Percentiles rank a stretch among this genome's conserved stretches.
Evolutionary conservation across 2,329 filamentous ascomycete genomes (phyloP).

Genomic region (Exophiala sideris): DNA sequence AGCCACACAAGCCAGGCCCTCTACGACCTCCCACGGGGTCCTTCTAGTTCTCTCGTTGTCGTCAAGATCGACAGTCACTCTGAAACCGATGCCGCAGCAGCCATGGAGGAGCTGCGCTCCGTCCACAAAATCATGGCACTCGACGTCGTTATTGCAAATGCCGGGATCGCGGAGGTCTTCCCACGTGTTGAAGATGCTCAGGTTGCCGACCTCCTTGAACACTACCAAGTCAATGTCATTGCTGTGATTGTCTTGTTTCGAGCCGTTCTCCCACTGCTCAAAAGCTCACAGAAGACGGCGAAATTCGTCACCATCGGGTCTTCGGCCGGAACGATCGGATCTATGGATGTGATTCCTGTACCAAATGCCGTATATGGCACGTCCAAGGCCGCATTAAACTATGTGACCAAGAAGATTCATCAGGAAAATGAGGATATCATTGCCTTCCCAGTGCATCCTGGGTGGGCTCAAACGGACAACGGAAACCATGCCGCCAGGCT

Average conservation of each 20-base stretch:
- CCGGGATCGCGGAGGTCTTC: conserved; percentile 22
- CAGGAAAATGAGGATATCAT: conserved; percentile 33
- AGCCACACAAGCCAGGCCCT: conserved; percentile 25
- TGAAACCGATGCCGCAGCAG: conserved; percentile 34
- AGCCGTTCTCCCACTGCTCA: conserved; percentile 42
- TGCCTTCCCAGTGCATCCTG: conserved; percentile 15
- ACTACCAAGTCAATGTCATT: conserved; percentile 36
- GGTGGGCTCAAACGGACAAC: conserved; percentile 28
- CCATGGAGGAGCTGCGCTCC: conserved; percentile 32
- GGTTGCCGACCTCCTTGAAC: conserved; percentile 26
- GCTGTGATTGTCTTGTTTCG: conserved; percentile 46
- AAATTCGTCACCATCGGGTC: conserved; percentile 18
- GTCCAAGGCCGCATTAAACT: conserved; percentile 43
- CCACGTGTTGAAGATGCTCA: conserved; percentile 17
- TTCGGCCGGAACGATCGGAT: conserved; percentile 3
- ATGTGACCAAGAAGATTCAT: conserved; percentile 36
- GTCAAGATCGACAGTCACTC: conserved; percentile 29
- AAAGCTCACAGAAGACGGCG: conserved; percentile 24
- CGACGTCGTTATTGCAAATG: conserved; percentile 54
- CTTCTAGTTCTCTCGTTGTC: conserved; percentile 23
- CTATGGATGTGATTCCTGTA: neutral
- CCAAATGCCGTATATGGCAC: conserved; percentile 38
- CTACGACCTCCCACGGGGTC: neutral
- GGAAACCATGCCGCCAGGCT: conserved; percentile 24
- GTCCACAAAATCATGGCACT: conserved; percentile 40